phyloP scores from a whole-genome alignment of 352 stramenopile genomes.

The Phytophthora tubulina region DNA sequence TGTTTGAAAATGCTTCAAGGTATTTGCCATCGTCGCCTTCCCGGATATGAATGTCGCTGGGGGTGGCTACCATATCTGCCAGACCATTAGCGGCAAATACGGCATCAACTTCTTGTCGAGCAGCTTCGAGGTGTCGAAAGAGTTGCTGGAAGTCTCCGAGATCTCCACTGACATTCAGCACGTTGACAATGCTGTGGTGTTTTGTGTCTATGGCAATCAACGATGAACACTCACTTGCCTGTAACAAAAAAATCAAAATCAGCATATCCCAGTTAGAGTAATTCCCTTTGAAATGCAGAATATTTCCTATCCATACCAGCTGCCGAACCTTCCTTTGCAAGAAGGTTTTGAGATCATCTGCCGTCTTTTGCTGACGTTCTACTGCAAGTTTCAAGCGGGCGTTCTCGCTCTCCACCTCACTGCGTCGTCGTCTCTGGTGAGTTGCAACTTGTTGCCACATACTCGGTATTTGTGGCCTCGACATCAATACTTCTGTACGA shows the following conservation, averaged over 20 bases:
- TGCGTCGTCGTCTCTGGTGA: not conserved
- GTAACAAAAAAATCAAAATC: not conserved
- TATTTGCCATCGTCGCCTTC: conserved; percentile 24
- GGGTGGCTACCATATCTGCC: conserved; percentile 13
- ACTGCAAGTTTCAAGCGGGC: not conserved
- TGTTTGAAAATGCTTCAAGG: conserved; percentile 39
- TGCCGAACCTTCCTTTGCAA: not conserved
- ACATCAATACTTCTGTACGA: not conserved
- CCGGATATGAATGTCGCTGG: conserved; percentile 26
- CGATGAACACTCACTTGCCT: not conserved
- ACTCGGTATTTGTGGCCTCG: not conserved
- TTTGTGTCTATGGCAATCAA: not conserved
- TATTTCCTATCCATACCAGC: not conserved
- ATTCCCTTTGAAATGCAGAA: not conserved
- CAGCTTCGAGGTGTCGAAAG: conserved; percentile 21
- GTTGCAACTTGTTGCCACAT: not conserved
- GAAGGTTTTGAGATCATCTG: not conserved
- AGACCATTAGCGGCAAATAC: conserved; percentile 34
- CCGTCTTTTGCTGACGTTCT: not conserved
- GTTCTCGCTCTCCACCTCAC: not conserved
- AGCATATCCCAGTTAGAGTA: not conserved
- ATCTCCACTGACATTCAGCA: conserved; percentile 8
- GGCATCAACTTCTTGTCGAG: conserved; percentile 24
- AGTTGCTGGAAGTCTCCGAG: conserved; percentile 22
- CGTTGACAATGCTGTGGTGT: not conserved